A percentile compares a stretch with the other conserved stretches of the same genome.
Evolutionary conservation across 139 green algal species (phyloP).

Genomic region (Zygnema cylindricum): DNA sequence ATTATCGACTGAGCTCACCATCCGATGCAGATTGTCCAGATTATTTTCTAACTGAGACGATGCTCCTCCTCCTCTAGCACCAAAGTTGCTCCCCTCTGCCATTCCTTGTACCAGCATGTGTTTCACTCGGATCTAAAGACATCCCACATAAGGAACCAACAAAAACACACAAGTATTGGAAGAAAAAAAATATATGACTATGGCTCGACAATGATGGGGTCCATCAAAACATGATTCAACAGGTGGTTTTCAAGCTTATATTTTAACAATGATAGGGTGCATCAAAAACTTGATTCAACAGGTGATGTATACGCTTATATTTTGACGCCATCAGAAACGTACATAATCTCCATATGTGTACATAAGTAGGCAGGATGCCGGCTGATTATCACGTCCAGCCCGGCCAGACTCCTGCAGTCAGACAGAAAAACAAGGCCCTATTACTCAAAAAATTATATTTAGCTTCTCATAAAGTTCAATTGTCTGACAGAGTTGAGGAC

Average conservation of each 20-base stretch:
- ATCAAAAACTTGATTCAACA: neutral
- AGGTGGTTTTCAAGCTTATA: neutral
- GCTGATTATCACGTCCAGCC: constrained; percentile 48
- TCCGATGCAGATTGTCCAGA: constrained; percentile 53
- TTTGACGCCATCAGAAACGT: too few relatives aligned
- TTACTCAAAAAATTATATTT: neutral
- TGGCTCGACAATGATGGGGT: neutral
- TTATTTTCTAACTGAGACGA: constrained; percentile 46
- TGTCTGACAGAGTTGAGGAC: too few relatives aligned
- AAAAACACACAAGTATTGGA: neutral
- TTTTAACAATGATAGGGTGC: neutral
- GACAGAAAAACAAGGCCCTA: constrained; percentile 4
- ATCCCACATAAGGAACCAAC: constrained; percentile 9
- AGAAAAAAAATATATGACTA: neutral
- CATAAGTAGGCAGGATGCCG: constrained; percentile 55
- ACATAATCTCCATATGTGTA: constrained; percentile 59
- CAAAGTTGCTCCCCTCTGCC: neutral
- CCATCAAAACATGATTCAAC: neutral
- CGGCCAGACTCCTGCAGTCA: constrained; percentile 59
- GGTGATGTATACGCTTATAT: neutral
- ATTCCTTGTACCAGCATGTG: constrained; percentile 53
- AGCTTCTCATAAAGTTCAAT: too few relatives aligned
- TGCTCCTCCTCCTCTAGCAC: constrained; percentile 16
- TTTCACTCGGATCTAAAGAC: constrained; percentile 57
- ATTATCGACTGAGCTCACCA: constrained; percentile 26